These are phyloP conservation scores for Tolypocladium guangdongense DNA, from an alignment of 2,329 filamentous ascomycete species.

Conservation along the genomic window DNA sequence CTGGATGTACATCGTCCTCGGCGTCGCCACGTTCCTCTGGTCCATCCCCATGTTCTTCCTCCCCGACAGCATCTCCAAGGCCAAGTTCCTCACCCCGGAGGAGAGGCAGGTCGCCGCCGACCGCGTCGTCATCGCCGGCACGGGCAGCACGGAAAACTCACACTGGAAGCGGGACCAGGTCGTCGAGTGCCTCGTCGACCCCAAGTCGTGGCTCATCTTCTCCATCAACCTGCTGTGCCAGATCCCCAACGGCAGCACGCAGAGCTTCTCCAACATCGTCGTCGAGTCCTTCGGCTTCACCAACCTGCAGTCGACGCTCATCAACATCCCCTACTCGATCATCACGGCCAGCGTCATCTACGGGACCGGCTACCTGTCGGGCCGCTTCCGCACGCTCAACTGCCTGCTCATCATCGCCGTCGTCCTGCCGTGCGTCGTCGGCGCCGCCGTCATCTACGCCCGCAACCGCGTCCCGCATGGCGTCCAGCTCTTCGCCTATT, in stretches of 20 bases:
- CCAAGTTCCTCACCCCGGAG: slow-evolving; percentile 43
- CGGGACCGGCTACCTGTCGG: slow-evolving; percentile 38
- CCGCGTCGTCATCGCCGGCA: slow-evolving; percentile 37
- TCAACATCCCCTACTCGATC: slow-evolving; percentile 49
- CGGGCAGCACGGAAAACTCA: slow-evolving; percentile 37
- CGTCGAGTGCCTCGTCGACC: slow-evolving; percentile 42
- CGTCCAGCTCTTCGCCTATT: slow-evolving; percentile 45
- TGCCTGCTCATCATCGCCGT: slow-evolving; percentile 39
- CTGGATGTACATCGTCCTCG: slow-evolving; percentile 48
- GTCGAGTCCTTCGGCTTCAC: slow-evolving; percentile 45
- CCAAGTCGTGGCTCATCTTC: slow-evolving; percentile 50
- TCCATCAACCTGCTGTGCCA: slow-evolving; percentile 40
- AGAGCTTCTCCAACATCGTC: slow-evolving; percentile 47
- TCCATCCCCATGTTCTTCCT: slow-evolving; percentile 37
- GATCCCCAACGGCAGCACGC: slow-evolving; percentile 52
- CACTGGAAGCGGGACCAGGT: slow-evolving; percentile 40
- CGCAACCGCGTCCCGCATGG: slow-evolving; percentile 28
- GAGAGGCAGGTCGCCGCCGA: slow-evolving; percentile 38
- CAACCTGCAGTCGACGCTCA: slow-evolving; percentile 39
- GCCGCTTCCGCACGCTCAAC: slow-evolving; percentile 37
- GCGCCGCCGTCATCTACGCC: slow-evolving; percentile 41
- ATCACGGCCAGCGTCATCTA: slow-evolving; percentile 37
- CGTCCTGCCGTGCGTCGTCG: slow-evolving; percentile 39
- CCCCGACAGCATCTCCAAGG: slow-evolving; percentile 41
- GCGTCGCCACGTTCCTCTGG: slow-evolving; percentile 39